Evolutionary conservation across 2,329 filamentous ascomycete species (phyloP), one percentile per base, ranked within the genome.

Genomic region (Diaporthe sp.): DNA sequence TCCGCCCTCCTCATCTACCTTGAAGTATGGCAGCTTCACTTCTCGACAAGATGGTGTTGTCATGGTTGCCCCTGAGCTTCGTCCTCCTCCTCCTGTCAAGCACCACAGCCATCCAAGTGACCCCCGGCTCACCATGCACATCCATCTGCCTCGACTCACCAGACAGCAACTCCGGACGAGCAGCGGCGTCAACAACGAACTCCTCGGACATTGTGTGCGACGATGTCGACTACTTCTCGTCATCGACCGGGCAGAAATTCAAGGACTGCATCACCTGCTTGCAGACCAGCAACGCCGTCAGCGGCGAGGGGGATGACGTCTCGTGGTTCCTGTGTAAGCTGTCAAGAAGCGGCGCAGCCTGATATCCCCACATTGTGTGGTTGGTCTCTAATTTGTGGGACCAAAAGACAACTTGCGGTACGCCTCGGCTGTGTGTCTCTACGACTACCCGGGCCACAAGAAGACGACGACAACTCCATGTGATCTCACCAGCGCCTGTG

Each of bases 71-170:
- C 28, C 58, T 67, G 52, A n/a, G 40, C 47, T 33, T 58, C 55
- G 19, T 68, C n/a, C 35, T 75, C 57, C n/a, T 79, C 4, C 52
- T 79, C 19, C 55, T 42, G 50, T 73, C 79, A 47, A 55, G 72
- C 50, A 71, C 60, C 4, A 17, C 61, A 15, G 84, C 83, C 3
- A 80, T 90, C 4, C 82, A 87, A 70, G 85, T 90, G 2, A 86
- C 87, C 1, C 87, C 89, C 0, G 86, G 86, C 13, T 91, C 89
- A 0, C 78, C 82, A 13, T 91, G 89, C 77, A 84, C 88, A 0
- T 80, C 85, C 0, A 74, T 86, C 2, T 91, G 89, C 72, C 78
- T 88, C 6, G 84, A 87, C 74, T 80, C 82, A 3, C 74, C 79
- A 0, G 80, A 82, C 17, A 79, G 78, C 13, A 81, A 87, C 73